Conservation (phyloP, 345 rosid genomes). For the Litchi chinensis region DNA sequence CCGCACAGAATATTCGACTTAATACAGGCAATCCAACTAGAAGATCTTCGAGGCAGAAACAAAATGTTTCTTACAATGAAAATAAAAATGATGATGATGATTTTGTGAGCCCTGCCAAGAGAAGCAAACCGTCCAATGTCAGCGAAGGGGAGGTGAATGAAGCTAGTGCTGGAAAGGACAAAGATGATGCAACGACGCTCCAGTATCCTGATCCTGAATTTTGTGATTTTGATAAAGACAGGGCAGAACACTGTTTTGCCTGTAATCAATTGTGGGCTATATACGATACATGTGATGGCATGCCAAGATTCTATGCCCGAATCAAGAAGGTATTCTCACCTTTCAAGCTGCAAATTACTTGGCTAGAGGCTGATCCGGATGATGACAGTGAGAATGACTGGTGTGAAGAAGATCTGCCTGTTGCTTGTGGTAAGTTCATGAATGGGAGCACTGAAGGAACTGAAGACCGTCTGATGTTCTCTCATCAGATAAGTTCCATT, state of each 20-base stretch:
- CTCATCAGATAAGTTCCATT: constrained; percentile 44
- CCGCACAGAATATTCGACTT: constrained; percentile 21
- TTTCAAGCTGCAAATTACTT: constrained; percentile 65
- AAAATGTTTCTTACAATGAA: constrained; percentile 38
- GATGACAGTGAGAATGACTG: constrained; percentile 37
- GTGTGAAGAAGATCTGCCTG: constrained; percentile 50
- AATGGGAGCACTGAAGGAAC: constrained; percentile 40
- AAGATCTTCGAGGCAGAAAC: constrained; percentile 57
- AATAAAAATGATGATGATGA: constrained; percentile 36
- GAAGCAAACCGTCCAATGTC: constrained; percentile 23
- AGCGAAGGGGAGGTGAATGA: constrained; percentile 27
- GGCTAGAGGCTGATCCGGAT: constrained; percentile 70
- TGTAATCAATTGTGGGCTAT: constrained; percentile 81
- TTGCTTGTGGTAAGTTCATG: constrained; percentile 65
- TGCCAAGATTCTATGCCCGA: constrained; percentile 84
- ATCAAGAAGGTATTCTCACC: constrained; percentile 54
- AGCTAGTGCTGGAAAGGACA: constrained; percentile 16
- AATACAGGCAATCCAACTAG: constrained; percentile 33
- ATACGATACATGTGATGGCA: constrained; percentile 71
- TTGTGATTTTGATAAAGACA: constrained; percentile 56
- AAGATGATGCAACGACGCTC: constrained; percentile 20
- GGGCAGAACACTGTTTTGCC: constrained; percentile 51
- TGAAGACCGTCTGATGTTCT: constrained; percentile 60
- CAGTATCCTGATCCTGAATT: constrained; percentile 75
- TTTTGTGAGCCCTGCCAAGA: constrained; percentile 36